Evolutionary conservation across 305 asterid genomes (phyloP).

Genomic region (Solanum hybrid): DNA sequence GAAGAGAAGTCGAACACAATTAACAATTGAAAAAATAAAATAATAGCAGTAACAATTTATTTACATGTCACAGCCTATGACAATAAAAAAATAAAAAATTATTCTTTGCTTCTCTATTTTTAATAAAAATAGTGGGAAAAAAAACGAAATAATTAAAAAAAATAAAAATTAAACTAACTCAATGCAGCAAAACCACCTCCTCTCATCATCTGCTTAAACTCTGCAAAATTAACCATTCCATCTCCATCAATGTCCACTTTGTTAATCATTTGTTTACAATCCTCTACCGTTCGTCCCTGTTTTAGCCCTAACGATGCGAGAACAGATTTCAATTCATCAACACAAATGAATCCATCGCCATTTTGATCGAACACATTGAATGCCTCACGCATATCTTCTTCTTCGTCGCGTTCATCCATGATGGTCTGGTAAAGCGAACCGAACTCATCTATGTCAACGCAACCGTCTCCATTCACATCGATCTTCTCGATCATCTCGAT

Average conservation of each 20-base stretch:
- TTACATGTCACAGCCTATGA: neutral
- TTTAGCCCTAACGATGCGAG: constrained; percentile 55
- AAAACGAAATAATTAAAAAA: neutral
- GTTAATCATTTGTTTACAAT: constrained; percentile 66
- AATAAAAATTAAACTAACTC: neutral
- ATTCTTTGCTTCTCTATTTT: neutral
- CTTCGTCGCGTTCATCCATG: constrained; percentile 59
- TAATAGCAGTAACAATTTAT: neutral
- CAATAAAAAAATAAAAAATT: neutral
- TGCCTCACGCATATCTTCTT: constrained; percentile 74
- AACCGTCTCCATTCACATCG: constrained; percentile 56
- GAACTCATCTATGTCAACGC: constrained; percentile 66
- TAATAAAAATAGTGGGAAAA: neutral
- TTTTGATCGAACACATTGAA: constrained; percentile 74
- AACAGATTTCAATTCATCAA: constrained; percentile 61
- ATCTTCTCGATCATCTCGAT: constrained; percentile 49
- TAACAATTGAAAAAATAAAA: neutral
- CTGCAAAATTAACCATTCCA: constrained; percentile 58
- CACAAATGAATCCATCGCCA: constrained; percentile 63
- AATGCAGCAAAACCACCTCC: constrained; percentile 71
- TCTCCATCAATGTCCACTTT: constrained; percentile 81
- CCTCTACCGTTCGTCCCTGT: constrained; percentile 62
- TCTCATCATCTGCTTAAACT: constrained; percentile 87
- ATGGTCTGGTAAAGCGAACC: constrained; percentile 44
- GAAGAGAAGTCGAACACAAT: neutral